Base-by-base conservation (phyloP, 768 basidiomycete species). In the Boletus fagicola region DNA sequence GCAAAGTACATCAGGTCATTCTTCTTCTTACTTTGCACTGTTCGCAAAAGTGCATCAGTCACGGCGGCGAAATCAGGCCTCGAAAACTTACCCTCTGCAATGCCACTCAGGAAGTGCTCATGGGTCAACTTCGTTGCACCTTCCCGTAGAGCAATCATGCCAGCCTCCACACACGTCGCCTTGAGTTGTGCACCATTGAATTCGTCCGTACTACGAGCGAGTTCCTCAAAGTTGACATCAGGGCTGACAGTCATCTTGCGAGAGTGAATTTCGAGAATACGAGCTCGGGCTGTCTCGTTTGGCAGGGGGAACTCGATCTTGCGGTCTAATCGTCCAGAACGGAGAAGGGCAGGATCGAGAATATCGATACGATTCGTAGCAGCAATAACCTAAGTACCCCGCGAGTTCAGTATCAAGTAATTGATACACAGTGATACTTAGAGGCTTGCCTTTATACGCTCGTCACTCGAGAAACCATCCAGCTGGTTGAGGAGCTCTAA, bases 11-110 rank as follows among this genome's bases (percentile, higher is more conserved):
- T 86, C 69, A 98, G 86, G 68, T 92, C 88, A 70, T 98, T 98
- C 85, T 98, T 98, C 86, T 99, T 99, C 87, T 98, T 95, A 75
- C 92, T 93, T 83, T 98, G 96, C 55, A 98, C 88, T 98, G 74
- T 50, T 72, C 54, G 43, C 71, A 54, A 62, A 71, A 58, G 48
- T 62, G 40, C 35, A 62, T 75, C 49, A 74, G 62, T 61, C 35
- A 61, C 44, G 22, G 22, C 15, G 24, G 30, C 51, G 22, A 61
- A 39, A 45, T 48, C 46, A 58, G 40, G 16, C 22, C 28, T 26
- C 53, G 47, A 35, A 46, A n/a, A 60, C 83, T 60, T 60, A 87
- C 90, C 90, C 77, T 94, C 90, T 42, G 92, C 83, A 57, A 94
- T 92, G 50, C 92, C 93, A 67, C 88, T 92, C 70, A 98, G 76